Conservation (phyloP, 2,329 filamentous ascomycete genomes). For the Setomelanomma holmii region DNA sequence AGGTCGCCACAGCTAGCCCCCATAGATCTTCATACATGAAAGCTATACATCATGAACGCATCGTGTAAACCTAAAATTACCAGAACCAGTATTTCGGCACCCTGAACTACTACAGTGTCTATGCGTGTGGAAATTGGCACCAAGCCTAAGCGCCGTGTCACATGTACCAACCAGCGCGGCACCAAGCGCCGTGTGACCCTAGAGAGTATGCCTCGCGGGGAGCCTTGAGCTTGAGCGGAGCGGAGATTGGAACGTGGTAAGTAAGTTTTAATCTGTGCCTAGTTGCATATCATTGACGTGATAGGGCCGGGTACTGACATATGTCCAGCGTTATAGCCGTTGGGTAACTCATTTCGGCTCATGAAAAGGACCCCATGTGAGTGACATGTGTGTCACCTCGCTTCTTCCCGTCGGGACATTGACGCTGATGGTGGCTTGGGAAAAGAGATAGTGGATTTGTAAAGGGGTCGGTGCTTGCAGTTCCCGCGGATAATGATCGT, state of each 20-base stretch:
- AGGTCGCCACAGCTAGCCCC: too few species aligned
- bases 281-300: background rate
- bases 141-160: background rate
- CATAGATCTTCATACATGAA: background rate
- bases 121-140: background rate
- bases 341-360: background rate
- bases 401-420: constrained; percentile 6
- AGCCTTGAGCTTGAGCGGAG: constrained; percentile 12
- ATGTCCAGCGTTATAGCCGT: background rate
- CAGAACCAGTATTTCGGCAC: constrained; percentile 1
- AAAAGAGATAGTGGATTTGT: background rate
- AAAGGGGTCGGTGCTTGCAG: background rate
- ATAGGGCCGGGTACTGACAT: background rate
- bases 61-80: background rate
- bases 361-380: background rate
- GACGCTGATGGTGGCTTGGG: constrained; percentile 8
- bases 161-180: background rate
- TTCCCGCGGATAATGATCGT: background rate
- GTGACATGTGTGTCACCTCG: background rate
- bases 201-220: constrained; percentile 13
- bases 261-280: background rate
- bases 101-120: background rate
- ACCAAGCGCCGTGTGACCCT: background rate
- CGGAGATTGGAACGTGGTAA: constrained; percentile 4
- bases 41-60: background rate